Evolutionary conservation across 495 filamentous ascomycete species (phyloP).

Genomic region (Aspergillus cavernicola): DNA sequence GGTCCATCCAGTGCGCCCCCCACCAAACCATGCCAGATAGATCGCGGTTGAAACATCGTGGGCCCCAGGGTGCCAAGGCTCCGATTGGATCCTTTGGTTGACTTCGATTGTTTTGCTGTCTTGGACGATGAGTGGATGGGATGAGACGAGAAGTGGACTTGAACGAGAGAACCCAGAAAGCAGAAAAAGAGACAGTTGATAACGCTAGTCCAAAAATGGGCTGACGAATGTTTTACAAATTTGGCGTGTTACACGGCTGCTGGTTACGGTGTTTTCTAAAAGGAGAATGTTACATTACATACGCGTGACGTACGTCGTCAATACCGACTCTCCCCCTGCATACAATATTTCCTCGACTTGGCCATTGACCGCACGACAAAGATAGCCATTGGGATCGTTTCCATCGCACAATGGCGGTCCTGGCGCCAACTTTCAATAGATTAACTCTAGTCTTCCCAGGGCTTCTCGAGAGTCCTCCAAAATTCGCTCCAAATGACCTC

Average conservation of each 20-base stretch:
- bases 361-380: no score
- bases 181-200: no score
- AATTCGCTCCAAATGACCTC: background rate
- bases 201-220: background rate
- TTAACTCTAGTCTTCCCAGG: background rate
- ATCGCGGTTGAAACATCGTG: background rate
- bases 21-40: background rate
- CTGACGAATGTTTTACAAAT: no score
- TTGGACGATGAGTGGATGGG: background rate
- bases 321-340: no score
- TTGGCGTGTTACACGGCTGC: background rate
- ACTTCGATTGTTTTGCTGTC: background rate
- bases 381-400: background rate
- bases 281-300: slow-evolving; percentile 7
- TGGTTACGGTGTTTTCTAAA: slow-evolving; percentile 2
- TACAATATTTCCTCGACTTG: no score
- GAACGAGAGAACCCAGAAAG: no score
- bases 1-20: background rate
- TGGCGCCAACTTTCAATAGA: background rate
- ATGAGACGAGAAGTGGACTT: background rate
- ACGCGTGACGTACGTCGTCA: background rate
- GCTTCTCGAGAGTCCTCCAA: background rate
- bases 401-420: slow-evolving; percentile 1
- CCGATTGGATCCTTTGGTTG: background rate
- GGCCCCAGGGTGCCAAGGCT: background rate